A percentile compares a stretch with the other conserved stretches of the same genome.
Evolutionary conservation across 768 basidiomycete species (phyloP).

Genomic region (Phylloporus scabripes): DNA sequence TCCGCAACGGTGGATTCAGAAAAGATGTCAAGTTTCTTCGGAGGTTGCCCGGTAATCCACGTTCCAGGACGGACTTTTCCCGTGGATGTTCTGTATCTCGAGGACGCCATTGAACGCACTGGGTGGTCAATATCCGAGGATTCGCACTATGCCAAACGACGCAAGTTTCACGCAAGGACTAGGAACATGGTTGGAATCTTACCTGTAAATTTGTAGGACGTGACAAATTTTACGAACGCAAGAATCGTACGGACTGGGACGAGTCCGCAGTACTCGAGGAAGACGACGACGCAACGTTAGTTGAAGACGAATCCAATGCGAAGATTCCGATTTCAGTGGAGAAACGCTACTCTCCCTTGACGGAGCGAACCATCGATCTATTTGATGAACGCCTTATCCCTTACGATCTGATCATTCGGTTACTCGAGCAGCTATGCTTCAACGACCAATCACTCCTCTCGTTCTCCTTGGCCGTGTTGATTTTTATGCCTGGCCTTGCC

Average conservation of each 20-base stretch:
- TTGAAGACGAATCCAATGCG: slow-evolving; percentile 14
- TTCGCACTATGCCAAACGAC: slow-evolving; percentile 73
- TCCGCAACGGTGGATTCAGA: slow-evolving; percentile 92
- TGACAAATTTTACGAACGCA: slow-evolving; percentile 60
- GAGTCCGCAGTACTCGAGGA: slow-evolving; percentile 60
- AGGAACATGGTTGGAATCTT: neutral
- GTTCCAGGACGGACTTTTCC: slow-evolving; percentile 96
- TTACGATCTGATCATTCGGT: slow-evolving; percentile 80
- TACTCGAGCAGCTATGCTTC: slow-evolving; percentile 83
- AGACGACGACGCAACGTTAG: slow-evolving; percentile 55
- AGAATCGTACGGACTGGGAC: slow-evolving; percentile 67
- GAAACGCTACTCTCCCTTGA: slow-evolving; percentile 75
- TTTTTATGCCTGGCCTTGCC: slow-evolving; percentile 93
- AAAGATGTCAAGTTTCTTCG: slow-evolving; percentile 85
- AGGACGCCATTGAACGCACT: slow-evolving; percentile 84
- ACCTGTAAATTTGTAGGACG: slow-evolving; percentile 38
- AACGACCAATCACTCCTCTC: slow-evolving; percentile 43
- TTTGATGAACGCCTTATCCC: slow-evolving; percentile 86
- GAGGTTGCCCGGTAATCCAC: slow-evolving; percentile 74
- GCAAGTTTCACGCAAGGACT: slow-evolving; percentile 38
- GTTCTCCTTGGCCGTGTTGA: slow-evolving; percentile 76
- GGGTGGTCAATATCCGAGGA: slow-evolving; percentile 73
- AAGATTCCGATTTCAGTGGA: slow-evolving; percentile 48
- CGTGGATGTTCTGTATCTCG: slow-evolving; percentile 77
- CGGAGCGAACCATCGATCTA: slow-evolving; percentile 73